Conservation (phyloP, 2,329 filamentous ascomycete genomes). For the Sporothrix humicola region DNA sequence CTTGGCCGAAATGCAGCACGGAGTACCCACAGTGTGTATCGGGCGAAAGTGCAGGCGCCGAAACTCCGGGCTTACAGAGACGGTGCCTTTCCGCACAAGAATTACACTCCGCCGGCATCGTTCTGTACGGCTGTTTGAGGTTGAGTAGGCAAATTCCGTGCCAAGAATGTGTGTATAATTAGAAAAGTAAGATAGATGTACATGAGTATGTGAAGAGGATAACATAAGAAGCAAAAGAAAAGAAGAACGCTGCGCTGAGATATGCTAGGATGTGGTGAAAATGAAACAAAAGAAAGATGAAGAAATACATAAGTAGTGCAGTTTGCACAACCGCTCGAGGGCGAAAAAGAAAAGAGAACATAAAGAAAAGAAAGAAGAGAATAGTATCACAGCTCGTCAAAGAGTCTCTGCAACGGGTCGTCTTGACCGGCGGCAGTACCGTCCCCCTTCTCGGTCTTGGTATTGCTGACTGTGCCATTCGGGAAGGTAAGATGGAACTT, state of each 20-base stretch:
- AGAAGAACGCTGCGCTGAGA: background rate
- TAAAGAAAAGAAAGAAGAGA: background rate
- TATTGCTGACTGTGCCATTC: conserved; percentile 9
- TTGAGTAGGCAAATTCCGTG: background rate
- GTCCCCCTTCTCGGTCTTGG: background rate
- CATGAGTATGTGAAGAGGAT: background rate
- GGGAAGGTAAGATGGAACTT: conserved; percentile 28
- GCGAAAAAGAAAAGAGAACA: background rate
- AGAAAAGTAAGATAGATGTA: conserved; percentile 19
- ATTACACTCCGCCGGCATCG: conserved; percentile 3
- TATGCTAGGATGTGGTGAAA: background rate
- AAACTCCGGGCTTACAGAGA: conserved; percentile 21
- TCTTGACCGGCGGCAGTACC: background rate
- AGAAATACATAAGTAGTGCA: background rate
- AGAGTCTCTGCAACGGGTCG: conserved; percentile 31
- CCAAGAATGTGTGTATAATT: conserved; percentile 5
- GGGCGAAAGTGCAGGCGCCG: background rate
- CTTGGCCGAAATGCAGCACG: background rate
- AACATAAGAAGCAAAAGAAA: background rate
- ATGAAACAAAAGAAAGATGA: background rate
- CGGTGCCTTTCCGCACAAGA: background rate
- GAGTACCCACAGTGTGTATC: background rate
- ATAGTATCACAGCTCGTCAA: conserved; percentile 35
- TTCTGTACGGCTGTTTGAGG: background rate
- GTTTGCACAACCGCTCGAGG: background rate